Conservation (phyloP, 1,284 basidiomycete genomes). For the Pseudozyma tsukubaensis region DNA sequence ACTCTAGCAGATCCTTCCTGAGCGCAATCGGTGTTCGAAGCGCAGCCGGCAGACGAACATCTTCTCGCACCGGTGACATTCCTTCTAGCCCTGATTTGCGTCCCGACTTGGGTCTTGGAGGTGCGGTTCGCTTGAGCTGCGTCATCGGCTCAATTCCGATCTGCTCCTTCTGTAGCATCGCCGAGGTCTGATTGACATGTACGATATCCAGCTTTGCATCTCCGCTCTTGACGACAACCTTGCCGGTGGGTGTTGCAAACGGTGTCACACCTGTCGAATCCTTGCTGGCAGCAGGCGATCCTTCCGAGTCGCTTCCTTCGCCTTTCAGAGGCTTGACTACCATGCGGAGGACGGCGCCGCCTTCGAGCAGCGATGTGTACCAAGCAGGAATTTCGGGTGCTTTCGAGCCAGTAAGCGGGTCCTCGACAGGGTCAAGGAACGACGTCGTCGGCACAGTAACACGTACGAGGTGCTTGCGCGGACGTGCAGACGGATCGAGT, state of each 20-base stretch:
- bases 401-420: conserved; percentile 40
- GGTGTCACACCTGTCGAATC: conserved; percentile 16
- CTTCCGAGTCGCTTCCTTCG: conserved; percentile 13
- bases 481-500: conserved; percentile 56
- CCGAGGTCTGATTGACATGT: conserved; percentile 63
- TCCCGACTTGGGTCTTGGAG: conserved; percentile 29
- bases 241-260: conserved; percentile 35
- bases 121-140: conserved; percentile 33
- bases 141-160: conserved; percentile 44
- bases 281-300: conserved; percentile 1
- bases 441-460: conserved; percentile 50
- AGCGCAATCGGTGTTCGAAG: conserved; percentile 27
- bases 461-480: conserved; percentile 63
- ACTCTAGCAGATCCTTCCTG: conserved; percentile 20
- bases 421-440: conserved; percentile 48
- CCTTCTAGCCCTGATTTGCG: conserved; percentile 25
- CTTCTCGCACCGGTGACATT: conserved; percentile 1
- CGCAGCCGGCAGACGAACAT: conserved; percentile 32
- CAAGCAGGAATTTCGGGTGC: conserved; percentile 49
- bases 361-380: conserved; percentile 35
- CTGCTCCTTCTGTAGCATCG: conserved; percentile 61
- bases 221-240: conserved; percentile 38
- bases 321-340: conserved; percentile 37
- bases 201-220: conserved; percentile 51
- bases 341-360: conserved; percentile 54